phyloP scores from a whole-genome alignment of 495 filamentous ascomycete genomes.

The Xylaria sp. region DNA sequence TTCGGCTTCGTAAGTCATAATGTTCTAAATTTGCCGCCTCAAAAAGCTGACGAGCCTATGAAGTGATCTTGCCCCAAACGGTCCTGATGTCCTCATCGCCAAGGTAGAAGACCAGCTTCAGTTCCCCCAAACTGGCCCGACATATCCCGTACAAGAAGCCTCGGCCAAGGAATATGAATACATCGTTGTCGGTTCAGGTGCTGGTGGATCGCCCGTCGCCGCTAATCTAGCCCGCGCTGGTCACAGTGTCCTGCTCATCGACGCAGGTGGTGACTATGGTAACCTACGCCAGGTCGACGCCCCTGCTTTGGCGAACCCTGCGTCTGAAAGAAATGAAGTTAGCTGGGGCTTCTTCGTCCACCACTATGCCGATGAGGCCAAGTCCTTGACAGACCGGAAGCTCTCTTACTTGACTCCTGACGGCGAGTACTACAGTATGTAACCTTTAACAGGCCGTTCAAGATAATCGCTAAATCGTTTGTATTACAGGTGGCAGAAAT shows the following conservation, averaged over 20 bases:
- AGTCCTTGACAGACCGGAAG: slow-evolving; percentile 54
- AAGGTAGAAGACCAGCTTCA: background rate
- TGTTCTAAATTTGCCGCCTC: background rate
- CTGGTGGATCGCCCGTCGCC: slow-evolving; percentile 67
- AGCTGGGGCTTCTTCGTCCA: slow-evolving; percentile 58
- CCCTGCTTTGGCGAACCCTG: slow-evolving; percentile 46
- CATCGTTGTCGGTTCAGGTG: slow-evolving; percentile 68
- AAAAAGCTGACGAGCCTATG: background rate
- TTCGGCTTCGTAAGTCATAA: slow-evolving; percentile 9
- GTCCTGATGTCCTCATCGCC: slow-evolving; percentile 5
- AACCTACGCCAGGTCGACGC: slow-evolving; percentile 35
- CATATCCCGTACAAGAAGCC: background rate
- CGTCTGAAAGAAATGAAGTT: slow-evolving; percentile 50
- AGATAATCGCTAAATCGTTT: background rate
- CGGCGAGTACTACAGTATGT: slow-evolving; percentile 43
- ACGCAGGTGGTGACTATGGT: slow-evolving; percentile 32
- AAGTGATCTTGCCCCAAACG: slow-evolving; percentile 19
- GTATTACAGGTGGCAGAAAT: slow-evolving; percentile 34
- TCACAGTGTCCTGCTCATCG: slow-evolving; percentile 46
- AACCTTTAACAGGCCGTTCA: background rate
- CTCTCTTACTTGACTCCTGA: slow-evolving; percentile 52
- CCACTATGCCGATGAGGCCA: slow-evolving; percentile 51
- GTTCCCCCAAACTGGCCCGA: slow-evolving; percentile 14
- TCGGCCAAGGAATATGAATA: slow-evolving; percentile 60
- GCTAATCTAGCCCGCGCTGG: slow-evolving; percentile 64